Evolutionary conservation across 306 rosid genomes (phyloP).

Genomic region (Citrullus mucosospermus): DNA sequence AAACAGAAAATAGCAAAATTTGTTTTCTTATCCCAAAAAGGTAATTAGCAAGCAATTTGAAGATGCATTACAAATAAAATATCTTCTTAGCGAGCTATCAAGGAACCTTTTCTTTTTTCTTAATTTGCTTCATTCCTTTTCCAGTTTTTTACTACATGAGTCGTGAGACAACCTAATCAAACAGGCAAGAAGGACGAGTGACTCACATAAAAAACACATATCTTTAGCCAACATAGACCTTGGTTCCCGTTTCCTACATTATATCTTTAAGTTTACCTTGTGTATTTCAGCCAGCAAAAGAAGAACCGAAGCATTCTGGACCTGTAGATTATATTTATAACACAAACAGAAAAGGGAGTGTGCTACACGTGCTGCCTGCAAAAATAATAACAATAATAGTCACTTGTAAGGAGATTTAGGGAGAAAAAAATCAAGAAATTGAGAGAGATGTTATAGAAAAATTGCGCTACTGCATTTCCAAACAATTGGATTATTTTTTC

Average conservation of each 20-base stretch:
- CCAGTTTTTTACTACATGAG: too few species aligned
- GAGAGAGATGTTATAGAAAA: not conserved
- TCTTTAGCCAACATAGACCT: not conserved
- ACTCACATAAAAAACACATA: not conserved
- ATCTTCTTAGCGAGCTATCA: not conserved
- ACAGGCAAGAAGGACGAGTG: not conserved
- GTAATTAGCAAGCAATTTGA: not conserved
- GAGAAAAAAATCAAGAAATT: not conserved
- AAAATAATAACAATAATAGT: constrained; percentile 1
- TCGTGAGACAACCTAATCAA: too few species aligned
- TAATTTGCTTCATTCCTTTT: too few species aligned
- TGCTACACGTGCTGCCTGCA: constrained; percentile 91
- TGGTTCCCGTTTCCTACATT: not conserved
- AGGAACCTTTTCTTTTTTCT: not conserved
- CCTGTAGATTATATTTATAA: constrained; percentile 88
- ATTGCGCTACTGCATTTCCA: not conserved
- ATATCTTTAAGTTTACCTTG: constrained; percentile 38
- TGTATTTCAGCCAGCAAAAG: constrained; percentile 95
- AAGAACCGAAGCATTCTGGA: constrained; percentile 85
- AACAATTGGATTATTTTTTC: not conserved
- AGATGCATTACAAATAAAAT: not conserved
- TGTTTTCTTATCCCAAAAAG: not conserved
- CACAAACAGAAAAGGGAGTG: constrained; percentile 91
- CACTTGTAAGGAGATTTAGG: not conserved
- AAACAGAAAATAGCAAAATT: not conserved